Percentiles rank a stretch among this genome's conserved stretches.
phyloP scores from a whole-genome alignment of 768 basidiomycete species.

The Tremella yokohamensis region DNA sequence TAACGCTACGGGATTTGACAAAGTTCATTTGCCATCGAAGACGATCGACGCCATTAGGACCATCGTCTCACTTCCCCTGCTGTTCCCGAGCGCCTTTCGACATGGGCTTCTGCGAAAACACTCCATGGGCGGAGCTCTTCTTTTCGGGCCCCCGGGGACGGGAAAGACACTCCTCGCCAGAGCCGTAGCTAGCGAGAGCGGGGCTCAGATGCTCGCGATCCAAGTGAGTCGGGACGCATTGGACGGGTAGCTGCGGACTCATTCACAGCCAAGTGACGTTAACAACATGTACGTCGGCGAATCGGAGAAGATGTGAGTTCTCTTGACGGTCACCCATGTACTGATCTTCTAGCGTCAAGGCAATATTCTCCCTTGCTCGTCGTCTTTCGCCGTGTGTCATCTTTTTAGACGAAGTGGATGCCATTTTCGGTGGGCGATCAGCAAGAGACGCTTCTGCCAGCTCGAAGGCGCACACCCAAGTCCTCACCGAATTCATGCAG shows the following conservation, averaged over 20 bases:
- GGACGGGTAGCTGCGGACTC: neutral
- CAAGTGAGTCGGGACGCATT: slow-evolving; percentile 41
- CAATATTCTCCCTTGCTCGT: slow-evolving; percentile 81
- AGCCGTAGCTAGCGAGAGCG: slow-evolving; percentile 87
- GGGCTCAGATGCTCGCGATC: slow-evolving; percentile 85
- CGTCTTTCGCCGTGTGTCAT: slow-evolving; percentile 84
- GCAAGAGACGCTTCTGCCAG: slow-evolving; percentile 67
- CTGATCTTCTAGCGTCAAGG: slow-evolving; percentile 59
- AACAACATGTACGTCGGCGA: slow-evolving; percentile 70
- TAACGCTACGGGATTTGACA: slow-evolving; percentile 66
- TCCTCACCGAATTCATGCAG: slow-evolving; percentile 55
- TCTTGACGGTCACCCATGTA: slow-evolving; percentile 56
- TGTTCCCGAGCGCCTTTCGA: slow-evolving; percentile 81
- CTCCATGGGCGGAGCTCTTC: slow-evolving; percentile 80
- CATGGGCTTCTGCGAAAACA: slow-evolving; percentile 87
- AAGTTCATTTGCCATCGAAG: slow-evolving; percentile 80
- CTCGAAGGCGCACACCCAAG: slow-evolving; percentile 75
- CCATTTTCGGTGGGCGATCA: slow-evolving; percentile 82
- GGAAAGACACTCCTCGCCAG: slow-evolving; percentile 87
- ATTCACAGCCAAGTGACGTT: slow-evolving; percentile 72
- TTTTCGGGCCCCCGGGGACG: slow-evolving; percentile 87
- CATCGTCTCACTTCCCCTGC: slow-evolving; percentile 79
- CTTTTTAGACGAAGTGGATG: slow-evolving; percentile 92
- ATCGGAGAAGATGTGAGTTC: slow-evolving; percentile 47
- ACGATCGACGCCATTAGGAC: slow-evolving; percentile 91